Percentiles rank a stretch among this genome's conserved stretches.
Conservation (phyloP, 2,329 filamentous ascomycete genomes). For the Leptosphaerulina australis region DNA sequence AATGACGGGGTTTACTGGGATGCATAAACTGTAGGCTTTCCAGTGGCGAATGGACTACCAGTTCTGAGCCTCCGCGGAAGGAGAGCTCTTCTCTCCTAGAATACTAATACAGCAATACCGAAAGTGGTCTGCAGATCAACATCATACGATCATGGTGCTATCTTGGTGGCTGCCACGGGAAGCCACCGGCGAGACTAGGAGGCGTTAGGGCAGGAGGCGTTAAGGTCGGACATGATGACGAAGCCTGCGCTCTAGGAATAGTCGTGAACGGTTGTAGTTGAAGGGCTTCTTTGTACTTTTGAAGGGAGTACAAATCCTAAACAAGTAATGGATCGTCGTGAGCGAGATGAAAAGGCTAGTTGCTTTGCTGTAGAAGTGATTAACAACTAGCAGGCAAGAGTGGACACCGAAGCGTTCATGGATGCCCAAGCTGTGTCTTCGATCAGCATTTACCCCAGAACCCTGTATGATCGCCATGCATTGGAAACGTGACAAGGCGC, state of each 20-base stretch:
- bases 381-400: neutral
- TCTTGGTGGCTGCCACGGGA: neutral
- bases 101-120: neutral
- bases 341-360: neutral
- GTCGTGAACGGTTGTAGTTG: no score
- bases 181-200: neutral
- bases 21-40: neutral
- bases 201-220: no score
- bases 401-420: neutral
- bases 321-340: neutral
- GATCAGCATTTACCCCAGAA: neutral
- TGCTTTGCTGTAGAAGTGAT: neutral
- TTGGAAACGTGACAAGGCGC: neutral
- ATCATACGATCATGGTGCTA: constrained; percentile 15
- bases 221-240: neutral
- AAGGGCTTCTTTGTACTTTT: neutral
- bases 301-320: neutral
- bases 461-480: constrained; percentile 9
- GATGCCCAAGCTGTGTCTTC: neutral
- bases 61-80: neutral
- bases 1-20: neutral
- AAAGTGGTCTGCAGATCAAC: neutral
- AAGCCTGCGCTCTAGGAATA: neutral
- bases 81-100: neutral
- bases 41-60: constrained; percentile 6